phyloP scores from a whole-genome alignment of 345 rosid species.

The Psidium guajava region DNA sequence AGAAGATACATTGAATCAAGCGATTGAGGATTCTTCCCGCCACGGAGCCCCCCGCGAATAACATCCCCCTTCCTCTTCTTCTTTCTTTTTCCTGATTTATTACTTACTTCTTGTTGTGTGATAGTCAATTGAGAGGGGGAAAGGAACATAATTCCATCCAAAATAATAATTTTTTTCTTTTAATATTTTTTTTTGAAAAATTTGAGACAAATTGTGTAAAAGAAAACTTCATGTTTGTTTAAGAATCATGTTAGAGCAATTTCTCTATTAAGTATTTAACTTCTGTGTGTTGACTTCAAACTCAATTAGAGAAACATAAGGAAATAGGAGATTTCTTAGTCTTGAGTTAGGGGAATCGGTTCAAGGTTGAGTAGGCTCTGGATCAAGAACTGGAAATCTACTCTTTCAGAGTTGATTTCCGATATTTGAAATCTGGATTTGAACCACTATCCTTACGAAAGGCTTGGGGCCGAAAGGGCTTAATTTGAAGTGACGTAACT shows the following conservation, averaged over 20 bases:
- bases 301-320: background rate
- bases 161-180: background rate
- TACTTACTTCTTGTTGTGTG: background rate
- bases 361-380: background rate
- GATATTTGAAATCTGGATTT: background rate
- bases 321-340: background rate
- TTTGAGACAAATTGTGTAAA: background rate
- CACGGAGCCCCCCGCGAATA: too few species aligned
- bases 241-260: background rate
- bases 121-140: background rate
- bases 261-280: background rate
- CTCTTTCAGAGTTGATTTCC: background rate
- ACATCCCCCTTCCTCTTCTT: background rate
- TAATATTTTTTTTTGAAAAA: background rate
- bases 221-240: background rate
- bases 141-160: background rate
- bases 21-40: background rate
- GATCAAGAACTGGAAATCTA: background rate
- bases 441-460: background rate
- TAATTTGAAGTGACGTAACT: background rate
- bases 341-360: background rate
- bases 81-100: background rate
- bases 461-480: background rate
- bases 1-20: background rate
- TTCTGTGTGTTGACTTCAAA: background rate